A percentile compares a stretch with the other conserved stretches of the same genome.
These are phyloP conservation scores for Apiotrichum mycotoxinovorans DNA, from an alignment of 1,284 basidiomycete species.

Conservation along the genomic window DNA sequence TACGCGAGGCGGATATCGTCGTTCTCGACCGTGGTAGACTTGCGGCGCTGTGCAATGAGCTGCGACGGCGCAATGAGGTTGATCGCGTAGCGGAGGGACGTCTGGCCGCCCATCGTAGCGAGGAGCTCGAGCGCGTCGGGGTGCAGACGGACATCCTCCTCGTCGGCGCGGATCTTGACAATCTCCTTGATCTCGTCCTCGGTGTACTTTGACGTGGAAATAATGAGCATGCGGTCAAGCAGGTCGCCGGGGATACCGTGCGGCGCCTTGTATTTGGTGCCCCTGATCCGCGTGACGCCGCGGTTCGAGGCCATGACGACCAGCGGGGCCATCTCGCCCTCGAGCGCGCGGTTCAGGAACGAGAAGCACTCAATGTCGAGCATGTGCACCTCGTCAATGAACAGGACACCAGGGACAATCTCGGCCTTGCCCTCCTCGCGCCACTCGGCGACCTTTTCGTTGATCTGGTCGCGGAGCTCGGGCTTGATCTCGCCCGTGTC, in stretches of 20 bases:
- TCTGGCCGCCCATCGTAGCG: slow-evolving; percentile 78
- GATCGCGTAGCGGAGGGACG: slow-evolving; percentile 82
- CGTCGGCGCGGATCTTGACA: slow-evolving; percentile 86
- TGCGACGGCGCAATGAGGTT: slow-evolving; percentile 89
- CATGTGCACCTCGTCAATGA: slow-evolving; percentile 98
- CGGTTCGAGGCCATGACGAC: slow-evolving; percentile 99
- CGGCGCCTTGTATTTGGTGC: slow-evolving; percentile 88
- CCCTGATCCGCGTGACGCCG: slow-evolving; percentile 89
- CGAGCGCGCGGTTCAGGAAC: slow-evolving; percentile 92
- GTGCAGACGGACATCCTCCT: slow-evolving; percentile 89
- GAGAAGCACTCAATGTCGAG: slow-evolving; percentile 99
- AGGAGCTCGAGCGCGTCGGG: slow-evolving; percentile 71
- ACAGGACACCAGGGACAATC: slow-evolving; percentile 91
- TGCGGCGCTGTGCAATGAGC: slow-evolving; percentile 75
- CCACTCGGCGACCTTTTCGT: slow-evolving; percentile 96
- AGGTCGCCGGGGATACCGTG: slow-evolving; percentile 94
- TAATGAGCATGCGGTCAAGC: slow-evolving; percentile 90
- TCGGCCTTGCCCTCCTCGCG: slow-evolving; percentile 98
- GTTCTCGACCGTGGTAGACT: slow-evolving; percentile 69
- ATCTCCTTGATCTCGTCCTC: slow-evolving; percentile 85
- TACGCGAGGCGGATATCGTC: slow-evolving; percentile 82
- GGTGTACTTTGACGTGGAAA: slow-evolving; percentile 85
- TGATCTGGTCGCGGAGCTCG: slow-evolving; percentile 92
- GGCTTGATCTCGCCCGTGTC: slow-evolving; percentile 99
- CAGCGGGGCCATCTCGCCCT: slow-evolving; percentile 86